Base-by-base conservation (phyloP, 345 rosid species). In the Luvunga scandens region DNA sequence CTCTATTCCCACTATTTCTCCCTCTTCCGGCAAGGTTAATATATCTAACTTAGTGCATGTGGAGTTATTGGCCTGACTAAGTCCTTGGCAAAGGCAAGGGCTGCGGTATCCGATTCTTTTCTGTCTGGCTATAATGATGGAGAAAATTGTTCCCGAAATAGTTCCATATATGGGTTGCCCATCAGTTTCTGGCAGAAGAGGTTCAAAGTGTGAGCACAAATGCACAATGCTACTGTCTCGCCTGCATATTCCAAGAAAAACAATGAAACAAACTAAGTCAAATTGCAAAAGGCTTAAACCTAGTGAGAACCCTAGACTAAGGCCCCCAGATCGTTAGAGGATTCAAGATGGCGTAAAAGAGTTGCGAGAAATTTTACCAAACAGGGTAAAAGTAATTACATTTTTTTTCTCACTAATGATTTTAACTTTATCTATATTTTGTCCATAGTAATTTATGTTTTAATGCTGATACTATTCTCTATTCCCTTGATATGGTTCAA, bases 241-340 rank as follows among this genome's bases (percentile, higher is more conserved):
- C 87, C 93, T 74, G 93, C 85, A 63, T 84, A 79, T 83, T 87
- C 97, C 56, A 94, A 91, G 88, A 88, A 80, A 84, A 90, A 85
- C 57, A 89, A 88, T 45, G 97, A 90, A 79, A 73, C 71, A 12
- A 12, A 59, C 84, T 34, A 94, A 92, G 81, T 86, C 92, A 12
- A 89, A 87, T 80, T 94, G 97, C 50, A 96, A 94, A 81, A 89
- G 98, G 72, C 88, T 88, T 79, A 96, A 91, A 85, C 92, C 92
- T 27, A 98, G 99, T 73, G 98, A 94, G 88, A 96, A 89, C 62
- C 94, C 98, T 45, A 87, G 97, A 80, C 98, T 98, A 48, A 91
- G 98, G 88, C 99, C 99, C n/a, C 94, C 92, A 86, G 99, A 96
- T 86, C 95, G 99, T 10, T 98, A 96, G 76, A 91, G 94, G 98